A percentile compares a stretch with the other conserved stretches of the same genome.
These are phyloP conservation scores for Colletotrichum gigasporum DNA, from an alignment of 2,329 filamentous ascomycete genomes.

Conservation along the genomic window DNA sequence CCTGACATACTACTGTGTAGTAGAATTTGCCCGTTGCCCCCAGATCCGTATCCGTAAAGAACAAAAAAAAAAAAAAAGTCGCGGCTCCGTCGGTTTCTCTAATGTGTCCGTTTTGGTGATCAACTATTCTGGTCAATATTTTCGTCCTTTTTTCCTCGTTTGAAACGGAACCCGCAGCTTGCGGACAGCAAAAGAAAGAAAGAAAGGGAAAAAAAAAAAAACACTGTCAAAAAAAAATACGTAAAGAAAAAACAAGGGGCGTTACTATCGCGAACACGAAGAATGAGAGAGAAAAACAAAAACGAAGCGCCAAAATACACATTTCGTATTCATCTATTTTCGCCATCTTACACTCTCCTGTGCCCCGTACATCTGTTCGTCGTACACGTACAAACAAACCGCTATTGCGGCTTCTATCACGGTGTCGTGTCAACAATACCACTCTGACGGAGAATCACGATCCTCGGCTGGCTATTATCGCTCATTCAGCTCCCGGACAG, in stretches of 20 bases:
- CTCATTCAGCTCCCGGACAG: slow-evolving; percentile 1
- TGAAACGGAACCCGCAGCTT: not conserved
- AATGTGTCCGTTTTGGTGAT: not conserved
- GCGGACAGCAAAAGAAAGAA: not conserved
- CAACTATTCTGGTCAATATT: not conserved
- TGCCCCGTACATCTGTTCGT: not conserved
- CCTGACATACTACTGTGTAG: too few relatives aligned
- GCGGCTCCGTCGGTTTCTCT: not conserved
- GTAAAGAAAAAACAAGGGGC: too few relatives aligned
- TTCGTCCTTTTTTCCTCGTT: not conserved
- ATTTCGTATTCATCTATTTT: not conserved
- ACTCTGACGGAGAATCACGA: not conserved
- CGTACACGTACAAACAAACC: not conserved
- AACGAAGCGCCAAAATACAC: not conserved
- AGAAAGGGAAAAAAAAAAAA: not conserved
- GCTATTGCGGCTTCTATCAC: not conserved
- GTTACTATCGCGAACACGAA: not conserved
- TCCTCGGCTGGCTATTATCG: not conserved
- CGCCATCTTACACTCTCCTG: not conserved
- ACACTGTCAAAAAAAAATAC: too few relatives aligned
- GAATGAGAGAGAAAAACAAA: not conserved
- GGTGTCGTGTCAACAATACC: not conserved
- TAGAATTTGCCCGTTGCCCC: not conserved
- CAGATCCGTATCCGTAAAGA: not conserved
- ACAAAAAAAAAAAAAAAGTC: not conserved